These are phyloP conservation scores for Candida rishiriensis DNA, from an alignment of 805 yeast species.

Conservation along the genomic window DNA sequence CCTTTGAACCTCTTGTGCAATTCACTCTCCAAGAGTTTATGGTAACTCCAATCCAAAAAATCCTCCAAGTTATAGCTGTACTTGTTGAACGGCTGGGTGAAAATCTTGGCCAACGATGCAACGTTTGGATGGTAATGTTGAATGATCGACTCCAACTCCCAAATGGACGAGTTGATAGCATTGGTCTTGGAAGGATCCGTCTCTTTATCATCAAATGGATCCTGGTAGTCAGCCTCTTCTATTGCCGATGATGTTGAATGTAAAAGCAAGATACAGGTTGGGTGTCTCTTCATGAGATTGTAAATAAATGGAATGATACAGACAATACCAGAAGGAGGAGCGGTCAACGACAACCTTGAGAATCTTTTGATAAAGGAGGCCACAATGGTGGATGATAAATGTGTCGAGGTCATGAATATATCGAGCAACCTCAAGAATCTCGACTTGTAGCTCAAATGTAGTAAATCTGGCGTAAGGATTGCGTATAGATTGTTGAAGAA, in stretches of 20 bases:
- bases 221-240: constrained; percentile 38
- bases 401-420: constrained; percentile 80
- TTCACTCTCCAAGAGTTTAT: constrained; percentile 60
- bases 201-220: constrained; percentile 65
- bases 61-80: constrained; percentile 87
- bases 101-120: constrained; percentile 84
- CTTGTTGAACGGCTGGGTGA: constrained; percentile 86
- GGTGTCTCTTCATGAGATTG: constrained; percentile 85
- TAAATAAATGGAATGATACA: constrained; percentile 87
- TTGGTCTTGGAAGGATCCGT: constrained; percentile 71
- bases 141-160: constrained; percentile 80
- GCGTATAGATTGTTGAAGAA: constrained; percentile 81
- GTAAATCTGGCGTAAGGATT: constrained; percentile 66
- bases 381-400: constrained; percentile 73
- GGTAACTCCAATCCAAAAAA: constrained; percentile 87
- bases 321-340: constrained; percentile 88
- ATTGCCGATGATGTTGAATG: constrained; percentile 44
- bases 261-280: constrained; percentile 85
- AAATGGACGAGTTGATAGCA: constrained; percentile 80
- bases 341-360: constrained; percentile 66
- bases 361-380: constrained; percentile 87
- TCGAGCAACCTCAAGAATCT: constrained; percentile 86
- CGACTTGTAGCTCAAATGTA: constrained; percentile 77
- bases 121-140: constrained; percentile 94
- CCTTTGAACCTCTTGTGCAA: constrained; percentile 59